Evolutionary conservation across 1,139 yeast species (phyloP).

Genomic region (Zygosaccharomyces pseudobailii): DNA sequence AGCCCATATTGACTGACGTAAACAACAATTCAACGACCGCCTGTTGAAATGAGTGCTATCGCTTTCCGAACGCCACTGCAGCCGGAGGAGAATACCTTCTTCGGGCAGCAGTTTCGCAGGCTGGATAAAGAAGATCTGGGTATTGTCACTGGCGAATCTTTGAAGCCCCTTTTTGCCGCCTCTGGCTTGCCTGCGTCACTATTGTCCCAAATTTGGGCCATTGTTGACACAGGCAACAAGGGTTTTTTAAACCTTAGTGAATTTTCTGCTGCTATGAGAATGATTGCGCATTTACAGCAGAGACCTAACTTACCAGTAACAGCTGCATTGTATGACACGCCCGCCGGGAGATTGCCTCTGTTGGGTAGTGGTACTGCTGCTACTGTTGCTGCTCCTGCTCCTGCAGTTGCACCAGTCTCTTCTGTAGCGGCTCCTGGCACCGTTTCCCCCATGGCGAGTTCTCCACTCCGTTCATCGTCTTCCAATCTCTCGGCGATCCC

Average conservation of each 20-base stretch:
- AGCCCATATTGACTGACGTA: background rate
- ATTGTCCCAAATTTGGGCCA: slow-evolving; percentile 90
- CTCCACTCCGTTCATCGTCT: slow-evolving; percentile 22
- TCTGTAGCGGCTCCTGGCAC: slow-evolving; percentile 9
- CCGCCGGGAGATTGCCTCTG: slow-evolving; percentile 21
- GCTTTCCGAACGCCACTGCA: slow-evolving; percentile 48
- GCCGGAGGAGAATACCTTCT: slow-evolving; percentile 71
- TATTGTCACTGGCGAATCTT: slow-evolving; percentile 82
- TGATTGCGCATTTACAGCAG: slow-evolving; percentile 80
- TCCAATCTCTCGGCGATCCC: slow-evolving; percentile 41
- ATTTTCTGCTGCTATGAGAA: slow-evolving; percentile 80
- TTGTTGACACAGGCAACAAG: slow-evolving; percentile 77
- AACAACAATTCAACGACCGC: background rate
- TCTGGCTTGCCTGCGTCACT: slow-evolving; percentile 75
- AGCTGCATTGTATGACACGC: slow-evolving; percentile 25
- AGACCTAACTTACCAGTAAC: slow-evolving; percentile 23
- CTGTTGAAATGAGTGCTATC: slow-evolving; percentile 20
- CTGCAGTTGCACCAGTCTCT: slow-evolving; percentile 15
- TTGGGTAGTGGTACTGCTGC: slow-evolving; percentile 43
- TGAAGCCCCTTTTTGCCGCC: slow-evolving; percentile 80
- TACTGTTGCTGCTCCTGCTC: slow-evolving; percentile 11
- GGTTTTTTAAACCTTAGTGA: slow-evolving; percentile 83
- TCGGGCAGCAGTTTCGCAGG: slow-evolving; percentile 67
- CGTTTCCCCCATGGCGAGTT: slow-evolving; percentile 7
- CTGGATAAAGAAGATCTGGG: slow-evolving; percentile 80